Percentiles rank a stretch among this genome's conserved stretches.
phyloP scores from a whole-genome alignment of 2,329 filamentous ascomycete species.

The Xylariaceae sp. region DNA sequence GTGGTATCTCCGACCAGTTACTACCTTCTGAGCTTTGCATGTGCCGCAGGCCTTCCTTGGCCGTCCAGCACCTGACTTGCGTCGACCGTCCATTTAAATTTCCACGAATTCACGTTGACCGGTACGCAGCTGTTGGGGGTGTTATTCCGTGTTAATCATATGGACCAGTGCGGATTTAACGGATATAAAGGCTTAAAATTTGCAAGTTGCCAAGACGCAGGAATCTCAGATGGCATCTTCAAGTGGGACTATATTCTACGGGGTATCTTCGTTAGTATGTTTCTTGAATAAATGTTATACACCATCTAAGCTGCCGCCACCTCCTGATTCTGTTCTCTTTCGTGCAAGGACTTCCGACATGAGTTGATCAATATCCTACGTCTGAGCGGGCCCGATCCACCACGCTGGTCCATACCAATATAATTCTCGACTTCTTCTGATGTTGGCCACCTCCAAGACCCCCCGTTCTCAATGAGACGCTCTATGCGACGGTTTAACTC shows the following conservation, averaged over 20 bases:
- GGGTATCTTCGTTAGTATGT: conserved; percentile 9
- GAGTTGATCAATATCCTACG: conserved; percentile 20
- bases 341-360: not conserved
- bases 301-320: not conserved
- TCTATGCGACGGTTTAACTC: conserved; percentile 31
- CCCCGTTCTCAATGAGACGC: conserved; percentile 11
- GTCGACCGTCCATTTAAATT: not conserved
- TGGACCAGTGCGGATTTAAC: not conserved
- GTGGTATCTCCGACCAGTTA: not conserved
- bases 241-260: not conserved
- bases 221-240: not conserved
- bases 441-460: conserved; percentile 40
- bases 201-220: not conserved
- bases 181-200: not conserved
- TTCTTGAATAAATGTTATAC: conserved; percentile 3
- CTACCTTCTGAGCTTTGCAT: conserved; percentile 17
- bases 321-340: not conserved
- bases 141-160: not conserved
- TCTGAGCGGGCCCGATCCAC: conserved; percentile 30
- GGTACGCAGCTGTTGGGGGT: not conserved
- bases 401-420: conserved; percentile 27
- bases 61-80: conserved; percentile 1
- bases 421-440: conserved; percentile 38
- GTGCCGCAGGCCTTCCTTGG: conserved; percentile 12
- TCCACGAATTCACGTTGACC: no score